phyloP scores from a whole-genome alignment of 805 yeast genomes.

The Aciculoconidium aculeatum region DNA sequence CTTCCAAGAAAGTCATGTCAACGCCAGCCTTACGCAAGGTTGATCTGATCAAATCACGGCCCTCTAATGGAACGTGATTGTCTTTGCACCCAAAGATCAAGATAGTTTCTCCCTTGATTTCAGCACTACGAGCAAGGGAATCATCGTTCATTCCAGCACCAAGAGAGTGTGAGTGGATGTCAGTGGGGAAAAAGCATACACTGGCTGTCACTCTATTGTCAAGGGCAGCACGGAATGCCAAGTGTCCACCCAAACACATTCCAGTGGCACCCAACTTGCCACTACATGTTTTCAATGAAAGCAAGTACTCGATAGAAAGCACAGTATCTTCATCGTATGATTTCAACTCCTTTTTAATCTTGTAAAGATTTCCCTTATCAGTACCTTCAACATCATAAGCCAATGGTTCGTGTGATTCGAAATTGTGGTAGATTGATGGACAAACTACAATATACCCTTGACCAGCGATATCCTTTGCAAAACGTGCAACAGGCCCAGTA shows the following conservation, averaged over 20 bases:
- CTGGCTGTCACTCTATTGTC: conserved; percentile 61
- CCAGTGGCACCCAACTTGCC: conserved; percentile 80
- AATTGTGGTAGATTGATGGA: conserved; percentile 76
- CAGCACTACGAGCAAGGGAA: conserved; percentile 51
- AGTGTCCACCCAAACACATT: conserved; percentile 83
- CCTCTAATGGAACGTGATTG: conserved; percentile 74
- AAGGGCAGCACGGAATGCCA: conserved; percentile 65
- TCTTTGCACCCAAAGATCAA: conserved; percentile 75
- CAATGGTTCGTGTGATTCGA: conserved; percentile 56
- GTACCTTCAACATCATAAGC: conserved; percentile 70
- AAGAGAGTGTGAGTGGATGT: conserved; percentile 61
- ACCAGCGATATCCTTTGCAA: conserved; percentile 73
- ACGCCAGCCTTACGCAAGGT: conserved; percentile 54
- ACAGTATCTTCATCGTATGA: conserved; percentile 74
- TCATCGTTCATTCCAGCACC: conserved; percentile 65
- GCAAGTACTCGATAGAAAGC: conserved; percentile 58
- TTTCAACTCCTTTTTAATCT: conserved; percentile 57
- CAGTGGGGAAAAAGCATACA: conserved; percentile 77
- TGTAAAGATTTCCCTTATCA: conserved; percentile 64
- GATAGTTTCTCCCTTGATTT: conserved; percentile 54
- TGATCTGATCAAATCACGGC: conserved; percentile 65
- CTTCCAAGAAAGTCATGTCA: conserved; percentile 65
- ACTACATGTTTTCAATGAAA: conserved; percentile 53
- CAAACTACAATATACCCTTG: conserved; percentile 77
- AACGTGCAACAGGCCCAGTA: conserved; percentile 75